These are phyloP conservation scores for Diaporthe citri DNA, from an alignment of 2,329 filamentous ascomycete species.

Conservation along the genomic window DNA sequence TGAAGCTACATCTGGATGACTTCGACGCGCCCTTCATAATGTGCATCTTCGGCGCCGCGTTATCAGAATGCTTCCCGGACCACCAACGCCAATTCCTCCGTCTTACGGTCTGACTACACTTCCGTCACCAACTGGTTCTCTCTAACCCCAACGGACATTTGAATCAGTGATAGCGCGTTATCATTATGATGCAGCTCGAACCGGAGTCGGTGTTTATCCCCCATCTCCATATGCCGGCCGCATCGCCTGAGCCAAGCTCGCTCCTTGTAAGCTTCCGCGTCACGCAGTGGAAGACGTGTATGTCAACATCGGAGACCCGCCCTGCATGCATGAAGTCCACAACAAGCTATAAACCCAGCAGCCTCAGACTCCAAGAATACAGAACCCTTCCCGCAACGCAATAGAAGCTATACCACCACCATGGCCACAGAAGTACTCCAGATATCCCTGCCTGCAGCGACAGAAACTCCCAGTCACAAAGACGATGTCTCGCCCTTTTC, in stretches of 20 bases:
- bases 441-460: background rate
- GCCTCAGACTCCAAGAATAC: background rate
- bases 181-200: background rate
- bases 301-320: conserved; percentile 3
- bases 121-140: background rate
- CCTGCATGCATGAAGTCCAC: background rate
- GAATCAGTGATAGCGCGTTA: background rate
- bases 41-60: background rate
- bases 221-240: background rate
- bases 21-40: background rate
- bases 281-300: background rate
- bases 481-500: background rate
- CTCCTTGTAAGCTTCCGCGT: background rate
- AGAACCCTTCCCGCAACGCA: background rate
- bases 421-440: conserved; percentile 10
- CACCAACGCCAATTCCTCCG: background rate
- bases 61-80: background rate
- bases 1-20: too few species aligned
- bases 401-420: background rate
- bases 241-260: background rate
- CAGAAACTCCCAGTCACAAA: background rate
- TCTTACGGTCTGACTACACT: background rate
- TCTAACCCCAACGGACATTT: background rate
- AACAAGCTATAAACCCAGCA: background rate
- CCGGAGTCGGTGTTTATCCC: background rate